Percentiles rank a stretch among this genome's conserved stretches.
These are phyloP conservation scores for Sanghuangporus baumii DNA, from an alignment of 1,284 basidiomycete genomes.

Conservation along the genomic window DNA sequence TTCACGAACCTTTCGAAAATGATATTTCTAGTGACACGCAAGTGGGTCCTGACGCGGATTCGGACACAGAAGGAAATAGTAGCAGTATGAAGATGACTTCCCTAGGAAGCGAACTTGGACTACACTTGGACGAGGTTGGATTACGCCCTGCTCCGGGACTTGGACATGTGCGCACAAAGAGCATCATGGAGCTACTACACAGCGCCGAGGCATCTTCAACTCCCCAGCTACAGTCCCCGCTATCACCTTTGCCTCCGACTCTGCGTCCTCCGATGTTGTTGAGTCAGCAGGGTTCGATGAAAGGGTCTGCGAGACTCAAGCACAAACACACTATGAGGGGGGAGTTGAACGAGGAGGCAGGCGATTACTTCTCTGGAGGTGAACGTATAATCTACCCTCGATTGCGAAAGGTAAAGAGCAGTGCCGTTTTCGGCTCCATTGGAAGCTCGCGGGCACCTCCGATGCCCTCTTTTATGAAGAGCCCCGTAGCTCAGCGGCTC, in stretches of 20 bases:
- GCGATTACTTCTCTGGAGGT: not conserved
- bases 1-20: not conserved
- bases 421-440: not conserved
- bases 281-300: not conserved
- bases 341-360: not conserved
- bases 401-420: constrained; percentile 8
- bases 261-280: not conserved
- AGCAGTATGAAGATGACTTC: constrained; percentile 26
- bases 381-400: constrained; percentile 4
- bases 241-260: not conserved
- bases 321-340: not conserved
- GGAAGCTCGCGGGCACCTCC: not conserved
- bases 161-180: constrained; percentile 41
- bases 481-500: not conserved
- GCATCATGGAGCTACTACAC: constrained; percentile 43
- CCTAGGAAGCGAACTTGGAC: constrained; percentile 51
- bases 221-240: not conserved
- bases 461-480: not conserved
- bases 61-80: not conserved
- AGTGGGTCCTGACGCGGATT: not conserved
- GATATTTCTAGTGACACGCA: not conserved
- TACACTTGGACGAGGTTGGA: constrained; percentile 25
- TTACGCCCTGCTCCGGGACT: constrained; percentile 33
- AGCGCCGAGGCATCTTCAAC: constrained; percentile 6
- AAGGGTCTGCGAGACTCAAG: not conserved